Base-by-base conservation (phyloP, 306 rosid genomes). In the Cyclanthera cordifolia region DNA sequence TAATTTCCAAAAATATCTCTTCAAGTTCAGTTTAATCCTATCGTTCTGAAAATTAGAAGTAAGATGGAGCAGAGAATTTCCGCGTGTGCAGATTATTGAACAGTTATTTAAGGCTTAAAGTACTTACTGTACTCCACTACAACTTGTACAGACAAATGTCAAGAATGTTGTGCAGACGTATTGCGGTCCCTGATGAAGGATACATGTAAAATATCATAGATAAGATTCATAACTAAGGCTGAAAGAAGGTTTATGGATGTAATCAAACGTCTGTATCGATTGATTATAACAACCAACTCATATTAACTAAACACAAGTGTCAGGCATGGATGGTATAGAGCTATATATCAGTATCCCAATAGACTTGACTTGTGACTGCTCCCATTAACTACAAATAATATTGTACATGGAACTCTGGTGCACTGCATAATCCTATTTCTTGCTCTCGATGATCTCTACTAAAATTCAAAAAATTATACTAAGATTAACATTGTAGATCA, bases 101-200 rank as follows among this genome's bases (percentile, higher is more conserved):
- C 55, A 60, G 14, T 21, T 25, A 45, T 48, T n/a, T n/a, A n/a
- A n/a, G n/a, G n/a, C n/a, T n/a, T 14, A 30, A 51, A 17, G 67
- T 69, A 52, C 95, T 79, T 80, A 93, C 98, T 93, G 98, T 66
- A 93, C 84, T 39, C 98, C 98, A 74, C 98, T 93, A 84, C 98
- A 93, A 67, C 78, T 89, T 77, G 91, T 89, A 79, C 98, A 89
- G 54, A 90, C 84, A 63, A 87, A 93, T 48, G 96, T 89, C 51
- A 76, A 78, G 84, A 93, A 89, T 69, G 91, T 93, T 51, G 91
- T 86, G 74, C 96, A 89, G 12, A 87, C 96, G 77, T 93, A 93
- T 75, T 90, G 98, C 24, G 98, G 95, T 56, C 96, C 99, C 99
- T 93, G 77, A 77, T 19, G 77, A 75, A 68, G 73, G 14, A 45